phyloP scores from a whole-genome alignment of 805 yeast genomes.

The Metschnikowia santaceciliae region DNA sequence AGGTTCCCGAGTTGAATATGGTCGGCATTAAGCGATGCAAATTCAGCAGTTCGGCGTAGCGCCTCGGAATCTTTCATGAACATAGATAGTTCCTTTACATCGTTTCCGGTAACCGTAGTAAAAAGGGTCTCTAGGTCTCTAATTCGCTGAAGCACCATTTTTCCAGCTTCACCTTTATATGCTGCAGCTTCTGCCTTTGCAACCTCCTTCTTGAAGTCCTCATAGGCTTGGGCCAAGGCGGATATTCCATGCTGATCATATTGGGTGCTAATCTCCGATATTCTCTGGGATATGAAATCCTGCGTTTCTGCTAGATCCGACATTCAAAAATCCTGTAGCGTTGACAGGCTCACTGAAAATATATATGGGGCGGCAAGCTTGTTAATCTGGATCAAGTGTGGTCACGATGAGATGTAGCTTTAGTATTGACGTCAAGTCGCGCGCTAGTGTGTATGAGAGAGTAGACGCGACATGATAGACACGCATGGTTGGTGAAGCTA shows the following conservation, averaged over 20 bases:
- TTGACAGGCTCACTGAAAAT: neutral
- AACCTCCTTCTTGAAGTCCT: conserved; percentile 24
- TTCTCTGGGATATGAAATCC: conserved; percentile 10
- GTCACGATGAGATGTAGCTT: neutral
- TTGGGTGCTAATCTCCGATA: conserved; percentile 9
- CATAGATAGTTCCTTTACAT: conserved; percentile 31
- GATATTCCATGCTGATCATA: conserved; percentile 11
- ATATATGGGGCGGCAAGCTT: neutral
- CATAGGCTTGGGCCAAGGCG: conserved; percentile 22
- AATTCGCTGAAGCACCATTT: conserved; percentile 43
- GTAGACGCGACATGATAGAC: neutral
- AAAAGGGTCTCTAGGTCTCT: conserved; percentile 46
- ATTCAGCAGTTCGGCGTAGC: conserved; percentile 53
- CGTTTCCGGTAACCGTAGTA: conserved; percentile 34
- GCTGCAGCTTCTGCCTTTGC: conserved; percentile 44
- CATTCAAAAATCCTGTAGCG: neutral
- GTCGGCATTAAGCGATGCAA: conserved; percentile 61
- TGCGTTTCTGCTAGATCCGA: neutral
- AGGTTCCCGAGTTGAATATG: conserved; percentile 57
- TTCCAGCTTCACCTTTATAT: conserved; percentile 56
- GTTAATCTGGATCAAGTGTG: neutral
- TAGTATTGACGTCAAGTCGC: neutral
- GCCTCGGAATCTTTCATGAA: conserved; percentile 58
- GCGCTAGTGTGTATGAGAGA: neutral
- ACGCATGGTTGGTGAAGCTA: neutral